A percentile compares a stretch with the other conserved stretches of the same genome.
Conservation (phyloP, 805 yeast species). For the Groenewaldozyma tartarivorans region DNA sequence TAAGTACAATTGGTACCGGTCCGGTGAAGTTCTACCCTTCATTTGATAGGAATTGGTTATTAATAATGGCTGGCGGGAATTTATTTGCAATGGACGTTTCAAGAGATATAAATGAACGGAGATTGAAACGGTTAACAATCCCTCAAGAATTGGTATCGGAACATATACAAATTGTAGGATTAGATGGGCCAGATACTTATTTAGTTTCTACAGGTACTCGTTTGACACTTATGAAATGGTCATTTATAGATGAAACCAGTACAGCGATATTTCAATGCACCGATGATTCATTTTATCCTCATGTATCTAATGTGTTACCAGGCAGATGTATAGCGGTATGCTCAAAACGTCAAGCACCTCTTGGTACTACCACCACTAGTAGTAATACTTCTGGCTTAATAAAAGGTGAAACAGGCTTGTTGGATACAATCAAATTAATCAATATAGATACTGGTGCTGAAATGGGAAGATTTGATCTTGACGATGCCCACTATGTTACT, state of each 20-base stretch:
- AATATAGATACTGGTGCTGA: not conserved
- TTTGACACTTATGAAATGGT: not conserved
- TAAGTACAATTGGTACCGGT: not conserved
- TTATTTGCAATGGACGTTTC: not conserved
- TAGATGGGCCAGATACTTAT: not conserved
- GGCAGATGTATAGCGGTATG: not conserved
- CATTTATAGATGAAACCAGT: not conserved
- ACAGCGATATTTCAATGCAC: not conserved
- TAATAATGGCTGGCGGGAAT: not conserved
- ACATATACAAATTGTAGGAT: not conserved
- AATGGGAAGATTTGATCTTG: not conserved
- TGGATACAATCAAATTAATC: not conserved
- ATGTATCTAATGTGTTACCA: not conserved
- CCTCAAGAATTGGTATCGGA: not conserved
- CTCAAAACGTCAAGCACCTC: not conserved
- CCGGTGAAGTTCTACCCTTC: not conserved
- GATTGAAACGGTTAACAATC: not conserved
- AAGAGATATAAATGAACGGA: not conserved
- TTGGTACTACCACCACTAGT: not conserved
- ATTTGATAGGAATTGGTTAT: not conserved
- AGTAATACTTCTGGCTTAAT: not conserved
- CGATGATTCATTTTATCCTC: not conserved
- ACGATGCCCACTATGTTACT: not conserved
- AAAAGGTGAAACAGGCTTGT: not conserved
- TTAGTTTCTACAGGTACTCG: not conserved